Evolutionary conservation across 1,284 basidiomycete species (phyloP).

Genomic region (Neonothopanus nambi): DNA sequence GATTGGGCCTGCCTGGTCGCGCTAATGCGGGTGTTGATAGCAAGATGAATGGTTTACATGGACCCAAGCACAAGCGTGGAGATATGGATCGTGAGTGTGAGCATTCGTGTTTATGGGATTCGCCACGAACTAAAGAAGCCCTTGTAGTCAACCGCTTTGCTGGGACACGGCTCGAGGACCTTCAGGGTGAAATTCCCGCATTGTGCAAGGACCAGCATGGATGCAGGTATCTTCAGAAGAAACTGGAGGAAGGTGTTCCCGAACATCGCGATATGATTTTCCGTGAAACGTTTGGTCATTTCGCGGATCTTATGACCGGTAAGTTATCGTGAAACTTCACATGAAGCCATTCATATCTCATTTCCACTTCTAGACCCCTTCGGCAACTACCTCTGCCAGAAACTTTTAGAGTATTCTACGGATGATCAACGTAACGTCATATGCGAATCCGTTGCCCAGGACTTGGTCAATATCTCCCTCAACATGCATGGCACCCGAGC

Average conservation of each 20-base stretch:
- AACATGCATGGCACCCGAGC: conserved; percentile 99
- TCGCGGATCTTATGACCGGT: conserved; percentile 98
- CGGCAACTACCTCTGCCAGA: conserved; percentile 99
- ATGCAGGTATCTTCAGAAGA: conserved; percentile 98
- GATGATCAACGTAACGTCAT: conserved; percentile 98
- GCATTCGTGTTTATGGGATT: conserved; percentile 24
- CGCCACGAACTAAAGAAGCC: conserved; percentile 1
- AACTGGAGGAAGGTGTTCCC: conserved; percentile 92
- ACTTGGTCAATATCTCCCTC: conserved; percentile 96
- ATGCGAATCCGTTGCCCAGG: conserved; percentile 96
- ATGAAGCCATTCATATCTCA: conserved; percentile 10
- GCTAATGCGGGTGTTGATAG: conserved; percentile 51
- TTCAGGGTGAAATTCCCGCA: conserved; percentile 90
- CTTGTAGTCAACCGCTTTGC: conserved; percentile 87
- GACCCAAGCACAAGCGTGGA: conserved; percentile 90
- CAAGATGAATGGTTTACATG: conserved; percentile 87
- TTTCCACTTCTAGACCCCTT: conserved; percentile 82
- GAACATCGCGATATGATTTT: conserved; percentile 99
- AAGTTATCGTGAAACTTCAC: conserved; percentile 21
- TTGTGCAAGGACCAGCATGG: conserved; percentile 99
- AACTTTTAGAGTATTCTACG: conserved; percentile 95
- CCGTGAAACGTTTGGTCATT: conserved; percentile 96
- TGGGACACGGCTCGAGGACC: conserved; percentile 92
- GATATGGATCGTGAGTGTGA: conserved; percentile 88
- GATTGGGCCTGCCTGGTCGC: conserved; percentile 59